Evolutionary conservation across 2,329 filamentous ascomycete genomes (phyloP), one percentile per base, ranked within the genome.

Genomic region (Dothiorella sarmentorum): DNA sequence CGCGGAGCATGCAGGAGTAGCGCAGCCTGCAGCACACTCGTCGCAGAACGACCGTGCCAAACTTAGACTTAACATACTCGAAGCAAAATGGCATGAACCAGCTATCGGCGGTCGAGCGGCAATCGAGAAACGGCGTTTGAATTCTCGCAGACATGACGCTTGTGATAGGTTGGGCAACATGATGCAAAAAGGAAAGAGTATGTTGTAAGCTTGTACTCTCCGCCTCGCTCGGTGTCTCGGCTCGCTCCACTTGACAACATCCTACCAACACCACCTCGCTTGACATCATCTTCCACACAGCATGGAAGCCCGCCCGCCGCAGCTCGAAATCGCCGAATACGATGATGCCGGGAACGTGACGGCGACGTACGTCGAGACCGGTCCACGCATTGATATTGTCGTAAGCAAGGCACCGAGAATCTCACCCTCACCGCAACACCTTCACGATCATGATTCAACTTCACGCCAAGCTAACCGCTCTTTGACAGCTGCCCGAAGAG

Each of bases 271-370:
- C 22, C 49, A 37, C 33, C 47, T 53, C 49, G 35, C 33, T 47
- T 40, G 27, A 38, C 33, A 17, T 35, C 42, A 24, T 17, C 49
- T 18, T 24, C 35, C 22, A 11, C 35, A 29, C 49, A 40, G 10
- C 49, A 53, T 53, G 49, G 49, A 40, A 27, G 5, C 49, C 33
- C 22, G 20, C n/a, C 18, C 35, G 9, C 49, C 35, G 22, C 49
- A 58, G 35, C 57, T 66, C 35, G 63, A 66, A 47, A 63, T 73
- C n/a, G 56, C 64, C 17, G 77, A 80, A 66, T 70, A 65, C 42
- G 80, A 84, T 65, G 80, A 82, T 59, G 76, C 80, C 18, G 80
- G 80, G 22, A 75, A 74, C 60, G 67, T 78, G 11, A 75, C 71
- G 3, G 73, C 76, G 5, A 80, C 78, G 0, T 84, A 82, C 62